Evolutionary conservation across 2,329 filamentous ascomycete genomes (phyloP).

Genomic region (Claviceps quebecensis): DNA sequence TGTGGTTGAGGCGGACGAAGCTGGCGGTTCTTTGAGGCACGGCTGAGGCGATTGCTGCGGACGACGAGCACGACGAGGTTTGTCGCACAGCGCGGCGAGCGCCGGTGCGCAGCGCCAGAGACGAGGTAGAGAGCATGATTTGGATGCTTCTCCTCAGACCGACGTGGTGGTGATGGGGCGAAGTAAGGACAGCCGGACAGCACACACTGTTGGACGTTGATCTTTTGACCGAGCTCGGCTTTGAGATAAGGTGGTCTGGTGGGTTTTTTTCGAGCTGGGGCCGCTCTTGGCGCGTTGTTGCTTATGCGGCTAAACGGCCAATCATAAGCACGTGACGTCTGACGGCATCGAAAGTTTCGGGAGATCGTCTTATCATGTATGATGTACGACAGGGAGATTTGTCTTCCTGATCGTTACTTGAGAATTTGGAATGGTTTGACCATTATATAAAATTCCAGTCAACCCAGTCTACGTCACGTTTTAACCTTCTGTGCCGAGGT

Average conservation of each 20-base stretch:
- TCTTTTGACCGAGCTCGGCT: neutral
- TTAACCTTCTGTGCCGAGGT: neutral
- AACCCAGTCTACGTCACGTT: neutral
- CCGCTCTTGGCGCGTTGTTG: neutral
- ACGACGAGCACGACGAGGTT: neutral
- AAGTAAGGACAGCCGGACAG: neutral
- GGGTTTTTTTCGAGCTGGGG: neutral
- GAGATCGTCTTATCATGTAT: too few relatives aligned
- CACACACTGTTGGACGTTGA: neutral
- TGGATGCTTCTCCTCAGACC: slow-evolving; percentile 5
- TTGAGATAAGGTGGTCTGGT: neutral
- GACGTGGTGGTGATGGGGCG: neutral
- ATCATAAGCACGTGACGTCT: neutral
- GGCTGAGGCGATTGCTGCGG: neutral
- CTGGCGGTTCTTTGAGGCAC: neutral
- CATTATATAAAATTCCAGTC: neutral
- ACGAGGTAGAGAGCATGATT: slow-evolving; percentile 3
- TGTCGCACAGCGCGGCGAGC: neutral
- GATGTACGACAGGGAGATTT: too few relatives aligned
- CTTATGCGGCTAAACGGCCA: neutral
- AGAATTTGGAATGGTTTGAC: neutral
- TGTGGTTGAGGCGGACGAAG: neutral
- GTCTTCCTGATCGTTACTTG: too few relatives aligned
- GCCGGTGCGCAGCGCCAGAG: neutral
- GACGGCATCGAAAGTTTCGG: neutral